Conservation (phyloP, 73 alveolate genomes). For the Paramecium tetraurelia region DNA sequence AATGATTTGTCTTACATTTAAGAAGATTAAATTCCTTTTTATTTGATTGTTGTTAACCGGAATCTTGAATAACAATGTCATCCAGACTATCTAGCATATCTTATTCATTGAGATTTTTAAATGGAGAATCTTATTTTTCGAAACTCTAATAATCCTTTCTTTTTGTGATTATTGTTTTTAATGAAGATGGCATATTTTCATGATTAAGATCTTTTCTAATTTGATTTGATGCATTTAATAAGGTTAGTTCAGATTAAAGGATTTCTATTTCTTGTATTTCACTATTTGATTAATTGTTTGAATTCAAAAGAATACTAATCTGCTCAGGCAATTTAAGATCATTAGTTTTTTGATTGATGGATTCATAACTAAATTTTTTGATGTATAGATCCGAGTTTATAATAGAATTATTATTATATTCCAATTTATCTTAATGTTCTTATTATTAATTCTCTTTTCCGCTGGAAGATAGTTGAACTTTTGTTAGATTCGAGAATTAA, state of each 20-base stretch:
- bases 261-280: neutral
- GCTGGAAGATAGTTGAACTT: neutral
- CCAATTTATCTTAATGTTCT: neutral
- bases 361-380: neutral
- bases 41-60: neutral
- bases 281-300: neutral
- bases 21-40: neutral
- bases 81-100: neutral
- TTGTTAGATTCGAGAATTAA: neutral
- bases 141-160: neutral
- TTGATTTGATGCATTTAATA: neutral
- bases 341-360: neutral
- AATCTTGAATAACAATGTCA: neutral
- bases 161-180: neutral
- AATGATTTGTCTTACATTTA: neutral
- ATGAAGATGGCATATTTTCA: neutral
- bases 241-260: neutral
- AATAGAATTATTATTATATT: neutral
- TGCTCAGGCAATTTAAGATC: constrained; percentile 13
- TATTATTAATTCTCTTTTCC: neutral
- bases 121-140: neutral
- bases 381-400: neutral
- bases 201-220: neutral
- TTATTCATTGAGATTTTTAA: neutral
- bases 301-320: neutral